A percentile compares a stretch with the other conserved stretches of the same genome.
These are phyloP conservation scores for Carex cristatella DNA, from an alignment of 176 grass and related monocot species.

Conservation along the genomic window DNA sequence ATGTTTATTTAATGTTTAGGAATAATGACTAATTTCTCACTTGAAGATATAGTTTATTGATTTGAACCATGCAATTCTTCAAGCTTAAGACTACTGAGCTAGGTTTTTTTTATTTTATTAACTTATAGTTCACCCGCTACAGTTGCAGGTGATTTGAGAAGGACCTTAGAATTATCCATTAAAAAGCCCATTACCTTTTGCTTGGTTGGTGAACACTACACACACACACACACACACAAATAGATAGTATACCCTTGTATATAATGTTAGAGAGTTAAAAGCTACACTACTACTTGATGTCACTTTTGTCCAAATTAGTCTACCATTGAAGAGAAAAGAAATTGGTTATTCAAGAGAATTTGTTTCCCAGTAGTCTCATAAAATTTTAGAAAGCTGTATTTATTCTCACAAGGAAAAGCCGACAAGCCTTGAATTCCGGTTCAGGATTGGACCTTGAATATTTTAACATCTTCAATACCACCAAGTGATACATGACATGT, in stretches of 20 bases:
- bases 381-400: not conserved
- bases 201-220: not conserved
- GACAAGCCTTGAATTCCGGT: not conserved
- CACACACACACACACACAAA: not conserved
- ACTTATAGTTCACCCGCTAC: not conserved
- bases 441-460: not conserved
- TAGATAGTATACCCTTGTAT: not conserved
- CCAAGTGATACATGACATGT: not conserved
- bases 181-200: not conserved
- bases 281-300: not conserved
- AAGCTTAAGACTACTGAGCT: not conserved
- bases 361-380: not conserved
- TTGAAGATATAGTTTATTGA: not conserved
- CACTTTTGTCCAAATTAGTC: not conserved
- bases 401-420: not conserved
- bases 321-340: not conserved
- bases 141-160: not conserved
- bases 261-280: not conserved
- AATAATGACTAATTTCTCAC: not conserved
- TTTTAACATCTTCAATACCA: not conserved
- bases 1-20: not conserved
- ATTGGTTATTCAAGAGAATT: not conserved
- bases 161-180: not conserved
- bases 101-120: not conserved
- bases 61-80: not conserved